Evolutionary conservation across 2,329 filamentous ascomycete species (phyloP).

Genomic region (Sphaceloma murrayae): DNA sequence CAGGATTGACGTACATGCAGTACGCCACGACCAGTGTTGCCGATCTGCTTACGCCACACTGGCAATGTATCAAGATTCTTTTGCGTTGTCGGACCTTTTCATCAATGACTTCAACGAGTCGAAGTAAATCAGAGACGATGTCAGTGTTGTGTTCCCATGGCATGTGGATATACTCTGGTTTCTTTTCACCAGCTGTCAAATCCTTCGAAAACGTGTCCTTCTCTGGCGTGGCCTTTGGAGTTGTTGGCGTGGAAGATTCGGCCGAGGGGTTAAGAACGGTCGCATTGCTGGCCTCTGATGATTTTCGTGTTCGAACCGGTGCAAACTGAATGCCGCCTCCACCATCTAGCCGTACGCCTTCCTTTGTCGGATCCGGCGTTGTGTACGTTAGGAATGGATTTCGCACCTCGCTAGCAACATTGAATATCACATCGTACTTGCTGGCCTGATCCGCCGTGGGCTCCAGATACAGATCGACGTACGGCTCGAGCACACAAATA

Average conservation of each 20-base stretch:
- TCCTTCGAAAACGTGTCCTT: constrained; percentile 19
- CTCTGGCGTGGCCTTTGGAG: constrained; percentile 48
- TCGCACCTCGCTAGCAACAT: constrained; percentile 70
- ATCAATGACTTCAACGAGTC: constrained; percentile 67
- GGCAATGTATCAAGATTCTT: constrained; percentile 72
- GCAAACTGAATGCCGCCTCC: constrained; percentile 29
- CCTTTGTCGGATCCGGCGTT: constrained; percentile 21
- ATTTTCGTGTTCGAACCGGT: constrained; percentile 21
- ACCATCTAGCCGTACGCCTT: constrained; percentile 29
- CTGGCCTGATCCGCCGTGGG: constrained; percentile 68
- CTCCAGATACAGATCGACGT: constrained; percentile 70
- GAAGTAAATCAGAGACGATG: constrained; percentile 66
- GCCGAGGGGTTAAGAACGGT: constrained; percentile 24
- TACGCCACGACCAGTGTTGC: constrained; percentile 82
- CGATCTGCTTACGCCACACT: constrained; percentile 76
- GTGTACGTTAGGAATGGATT: constrained; percentile 54
- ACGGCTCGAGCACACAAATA: constrained; percentile 69
- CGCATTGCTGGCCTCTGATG: constrained; percentile 14
- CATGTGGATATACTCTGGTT: constrained; percentile 78
- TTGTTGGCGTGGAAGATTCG: constrained; percentile 31
- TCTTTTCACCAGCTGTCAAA: constrained; percentile 32
- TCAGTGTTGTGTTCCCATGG: constrained; percentile 85
- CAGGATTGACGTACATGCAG: constrained; percentile 67
- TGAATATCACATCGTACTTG: constrained; percentile 72
- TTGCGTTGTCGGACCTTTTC: constrained; percentile 62